Percentiles rank a stretch among this genome's conserved stretches.
These are phyloP conservation scores for Candida stauntonica DNA, from an alignment of 805 yeast species.

Conservation along the genomic window DNA sequence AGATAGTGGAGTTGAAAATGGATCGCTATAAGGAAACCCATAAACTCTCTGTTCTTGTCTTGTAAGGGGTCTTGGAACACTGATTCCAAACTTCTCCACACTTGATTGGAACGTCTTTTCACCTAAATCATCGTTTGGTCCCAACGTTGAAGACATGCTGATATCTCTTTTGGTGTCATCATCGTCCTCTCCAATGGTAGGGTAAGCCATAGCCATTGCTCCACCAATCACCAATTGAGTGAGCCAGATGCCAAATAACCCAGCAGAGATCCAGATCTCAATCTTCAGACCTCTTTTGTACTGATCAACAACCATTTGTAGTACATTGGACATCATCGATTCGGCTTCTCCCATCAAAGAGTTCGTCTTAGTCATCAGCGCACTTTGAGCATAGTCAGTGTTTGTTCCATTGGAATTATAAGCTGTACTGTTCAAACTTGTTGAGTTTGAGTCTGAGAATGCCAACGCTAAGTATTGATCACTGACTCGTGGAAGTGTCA, in stretches of 20 bases:
- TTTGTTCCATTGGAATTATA: background rate
- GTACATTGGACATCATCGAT: conserved; percentile 22
- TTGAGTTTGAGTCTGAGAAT: conserved; percentile 9
- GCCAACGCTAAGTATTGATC: conserved; percentile 27
- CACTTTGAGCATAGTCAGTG: background rate
- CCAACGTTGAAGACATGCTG: background rate
- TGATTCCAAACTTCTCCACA: conserved; percentile 10
- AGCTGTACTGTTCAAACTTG: conserved; percentile 1
- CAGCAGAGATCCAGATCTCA: conserved; percentile 45
- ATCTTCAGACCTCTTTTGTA: conserved; percentile 35
- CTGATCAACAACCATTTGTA: conserved; percentile 28
- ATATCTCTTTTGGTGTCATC: background rate
- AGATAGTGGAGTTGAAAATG: conserved; percentile 3
- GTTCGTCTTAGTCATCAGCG: conserved; percentile 6
- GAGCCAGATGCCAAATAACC: conserved; percentile 45
- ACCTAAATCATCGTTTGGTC: background rate
- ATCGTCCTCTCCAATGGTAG: background rate
- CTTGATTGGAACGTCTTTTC: background rate
- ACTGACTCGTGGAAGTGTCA: conserved; percentile 52
- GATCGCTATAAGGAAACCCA: conserved; percentile 20
- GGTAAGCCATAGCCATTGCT: conserved; percentile 5
- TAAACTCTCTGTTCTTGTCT: conserved; percentile 14
- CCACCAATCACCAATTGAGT: conserved; percentile 40
- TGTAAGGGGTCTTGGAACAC: conserved; percentile 21
- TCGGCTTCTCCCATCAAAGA: conserved; percentile 21